These are phyloP conservation scores for Trichoderma arundinaceum DNA, from an alignment of 2,329 filamentous ascomycete genomes.

Conservation along the genomic window DNA sequence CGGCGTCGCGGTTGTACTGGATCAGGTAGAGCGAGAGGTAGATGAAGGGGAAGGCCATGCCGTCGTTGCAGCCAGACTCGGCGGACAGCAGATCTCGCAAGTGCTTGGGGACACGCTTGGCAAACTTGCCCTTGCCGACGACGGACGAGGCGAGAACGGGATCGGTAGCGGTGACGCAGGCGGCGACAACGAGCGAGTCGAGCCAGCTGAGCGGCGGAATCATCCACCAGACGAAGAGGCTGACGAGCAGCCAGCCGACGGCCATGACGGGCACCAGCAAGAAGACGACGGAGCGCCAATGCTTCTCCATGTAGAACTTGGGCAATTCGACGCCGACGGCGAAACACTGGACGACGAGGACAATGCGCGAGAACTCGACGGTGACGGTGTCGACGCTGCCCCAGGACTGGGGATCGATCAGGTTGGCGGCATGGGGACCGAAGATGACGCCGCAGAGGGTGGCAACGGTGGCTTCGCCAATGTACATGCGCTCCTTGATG, in stretches of 20 bases:
- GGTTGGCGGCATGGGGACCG: conserved; percentile 79
- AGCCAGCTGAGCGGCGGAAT: conserved; percentile 81
- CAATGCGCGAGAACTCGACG: conserved; percentile 86
- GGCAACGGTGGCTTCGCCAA: conserved; percentile 95
- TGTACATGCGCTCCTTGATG: conserved; percentile 98
- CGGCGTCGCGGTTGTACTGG: conserved; percentile 72
- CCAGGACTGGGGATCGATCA: conserved; percentile 79
- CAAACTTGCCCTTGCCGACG: conserved; percentile 98
- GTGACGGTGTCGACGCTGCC: conserved; percentile 86
- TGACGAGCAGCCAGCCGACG: conserved; percentile 91
- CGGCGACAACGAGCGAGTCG: conserved; percentile 83
- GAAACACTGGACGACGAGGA: conserved; percentile 91
- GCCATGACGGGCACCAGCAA: conserved; percentile 96
- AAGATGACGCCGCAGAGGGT: conserved; percentile 89
- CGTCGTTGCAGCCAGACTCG: conserved; percentile 98
- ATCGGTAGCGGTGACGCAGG: conserved; percentile 96
- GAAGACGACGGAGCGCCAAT: conserved; percentile 91
- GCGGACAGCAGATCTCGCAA: conserved; percentile 91
- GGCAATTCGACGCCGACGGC: conserved; percentile 89
- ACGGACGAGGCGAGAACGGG: conserved; percentile 96
- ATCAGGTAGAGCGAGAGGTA: conserved; percentile 92
- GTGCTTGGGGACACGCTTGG: conserved; percentile 96
- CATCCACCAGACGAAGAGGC: conserved; percentile 94
- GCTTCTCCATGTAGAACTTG: conserved; percentile 94
- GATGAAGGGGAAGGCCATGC: conserved; percentile 98